Base-by-base conservation (phyloP, 768 basidiomycete species). In the Rhodosporidiobolus odoratus region DNA sequence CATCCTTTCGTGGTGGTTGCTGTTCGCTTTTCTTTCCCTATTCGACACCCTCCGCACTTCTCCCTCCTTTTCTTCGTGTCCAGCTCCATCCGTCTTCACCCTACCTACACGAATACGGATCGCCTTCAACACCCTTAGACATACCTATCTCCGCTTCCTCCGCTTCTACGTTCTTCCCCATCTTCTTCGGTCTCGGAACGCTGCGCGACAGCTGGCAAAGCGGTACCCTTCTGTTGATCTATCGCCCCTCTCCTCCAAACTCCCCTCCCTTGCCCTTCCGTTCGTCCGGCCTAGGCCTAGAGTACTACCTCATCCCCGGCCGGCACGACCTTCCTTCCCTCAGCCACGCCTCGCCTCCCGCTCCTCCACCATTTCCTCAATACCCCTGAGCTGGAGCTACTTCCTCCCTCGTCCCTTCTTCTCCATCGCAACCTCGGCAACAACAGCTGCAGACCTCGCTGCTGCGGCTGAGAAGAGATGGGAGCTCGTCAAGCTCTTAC, bases 111-210 rank as follows among this genome's bases (percentile, higher is more conserved):
- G 54, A 0, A 25, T 61, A 2, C 37, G 27, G 25, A 13, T 41
- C 23, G 3, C 47, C 9, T 35, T 66, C 17, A 35, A 27, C 6
- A 25, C 59, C 23, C 10, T 58, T 8, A 52, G 65, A 3, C 64
- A 50, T 13, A 62, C 65, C 27, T 71, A 71, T 57, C 47, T 71
- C 16, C 65, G 60, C 50, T 71, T 71, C 65, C 37, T 71, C 27
- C 69, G 69, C n/a, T 54, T 57, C 27, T 71, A 62, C 60, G 48
- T 71, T 65, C 47, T 71, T 35, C 69, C 69, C 2, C 4, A 50
- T 7, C 12, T 58, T 40, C 62, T 66, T 21, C 69, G 69, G 6
- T 7, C 47, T 0, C 59, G 69, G 4, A 66, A 62, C 34, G 38
- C 45, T n/a, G 32, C n/a, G 15, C 47, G 34, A 19, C 34, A 54